phyloP scores from a whole-genome alignment of 768 basidiomycete species.

The Lactarius akahatsu region DNA sequence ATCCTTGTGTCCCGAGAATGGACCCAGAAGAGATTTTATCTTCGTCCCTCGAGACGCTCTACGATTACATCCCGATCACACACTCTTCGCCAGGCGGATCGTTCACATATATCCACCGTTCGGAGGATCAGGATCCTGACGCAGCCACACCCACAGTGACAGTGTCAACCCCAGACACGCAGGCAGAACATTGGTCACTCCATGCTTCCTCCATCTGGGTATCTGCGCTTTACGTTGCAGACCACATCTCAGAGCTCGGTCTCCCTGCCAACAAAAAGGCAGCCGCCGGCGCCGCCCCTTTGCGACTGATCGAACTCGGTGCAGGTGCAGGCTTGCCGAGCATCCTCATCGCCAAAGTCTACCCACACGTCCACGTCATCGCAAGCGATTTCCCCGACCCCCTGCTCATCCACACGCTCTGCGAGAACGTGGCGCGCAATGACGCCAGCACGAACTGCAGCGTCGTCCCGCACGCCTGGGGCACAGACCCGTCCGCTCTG shows the following conservation, averaged over 20 bases:
- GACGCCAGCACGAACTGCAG: slow-evolving; percentile 46
- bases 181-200: slow-evolving; percentile 66
- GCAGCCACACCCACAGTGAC: slow-evolving; percentile 37
- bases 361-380: slow-evolving; percentile 44
- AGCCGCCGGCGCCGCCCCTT: not conserved
- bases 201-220: slow-evolving; percentile 80
- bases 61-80: slow-evolving; percentile 60
- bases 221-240: slow-evolving; percentile 63
- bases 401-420: slow-evolving; percentile 54
- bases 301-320: slow-evolving; percentile 66
- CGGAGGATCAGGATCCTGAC: slow-evolving; percentile 7
- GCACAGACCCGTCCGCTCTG: slow-evolving; percentile 44
- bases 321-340: slow-evolving; percentile 75
- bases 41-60: slow-evolving; percentile 60
- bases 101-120: slow-evolving; percentile 45
- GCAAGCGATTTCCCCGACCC: slow-evolving; percentile 75
- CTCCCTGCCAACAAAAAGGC: slow-evolving; percentile 32
- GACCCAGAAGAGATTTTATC: slow-evolving; percentile 69
- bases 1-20: not conserved
- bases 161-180: slow-evolving; percentile 62
- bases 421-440: slow-evolving; percentile 57
- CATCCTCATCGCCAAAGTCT: slow-evolving; percentile 58
- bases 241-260: slow-evolving; percentile 53
- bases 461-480: slow-evolving; percentile 65
- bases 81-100: slow-evolving; percentile 53